phyloP scores from a whole-genome alignment of 2,329 filamentous ascomycete species.

The Ophiocordyceps camponoti-floridani region DNA sequence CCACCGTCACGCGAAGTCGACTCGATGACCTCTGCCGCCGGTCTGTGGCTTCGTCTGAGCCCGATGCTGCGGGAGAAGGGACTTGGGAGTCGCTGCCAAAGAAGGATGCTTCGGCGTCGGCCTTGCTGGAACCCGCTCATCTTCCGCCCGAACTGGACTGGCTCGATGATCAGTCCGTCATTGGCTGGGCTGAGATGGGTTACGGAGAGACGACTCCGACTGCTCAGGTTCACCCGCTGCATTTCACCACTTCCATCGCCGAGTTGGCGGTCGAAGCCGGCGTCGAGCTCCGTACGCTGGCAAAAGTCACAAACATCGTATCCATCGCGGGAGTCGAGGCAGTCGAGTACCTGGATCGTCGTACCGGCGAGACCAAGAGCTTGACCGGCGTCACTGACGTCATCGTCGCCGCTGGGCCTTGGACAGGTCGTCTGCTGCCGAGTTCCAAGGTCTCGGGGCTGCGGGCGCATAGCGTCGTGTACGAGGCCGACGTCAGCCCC shows the following conservation, averaged over 20 bases:
- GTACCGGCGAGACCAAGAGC: constrained; percentile 14
- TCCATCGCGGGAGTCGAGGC: constrained; percentile 34
- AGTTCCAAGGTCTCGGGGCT: constrained; percentile 37
- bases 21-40: constrained; percentile 11
- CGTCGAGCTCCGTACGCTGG: constrained; percentile 46
- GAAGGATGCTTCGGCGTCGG: constrained; percentile 29
- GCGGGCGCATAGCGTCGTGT: constrained; percentile 48
- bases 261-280: constrained; percentile 54
- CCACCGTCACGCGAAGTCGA: constrained; percentile 17
- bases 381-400: constrained; percentile 32
- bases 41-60: neutral
- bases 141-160: constrained; percentile 71
- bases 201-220: constrained; percentile 48
- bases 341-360: constrained; percentile 40
- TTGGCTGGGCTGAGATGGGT: constrained; percentile 69
- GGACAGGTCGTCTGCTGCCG: constrained; percentile 43
- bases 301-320: constrained; percentile 49
- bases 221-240: constrained; percentile 82
- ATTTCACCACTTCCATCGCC: constrained; percentile 77
- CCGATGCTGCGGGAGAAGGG: neutral
- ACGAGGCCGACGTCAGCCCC: constrained; percentile 45
- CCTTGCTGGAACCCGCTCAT: constrained; percentile 33
- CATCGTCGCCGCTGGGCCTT: constrained; percentile 40
- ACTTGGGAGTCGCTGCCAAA: constrained; percentile 27
- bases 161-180: constrained; percentile 51